Percentiles rank a stretch among this genome's conserved stretches.
phyloP scores from a whole-genome alignment of 2,329 filamentous ascomycete species.

The Colletotrichum theobromicola region DNA sequence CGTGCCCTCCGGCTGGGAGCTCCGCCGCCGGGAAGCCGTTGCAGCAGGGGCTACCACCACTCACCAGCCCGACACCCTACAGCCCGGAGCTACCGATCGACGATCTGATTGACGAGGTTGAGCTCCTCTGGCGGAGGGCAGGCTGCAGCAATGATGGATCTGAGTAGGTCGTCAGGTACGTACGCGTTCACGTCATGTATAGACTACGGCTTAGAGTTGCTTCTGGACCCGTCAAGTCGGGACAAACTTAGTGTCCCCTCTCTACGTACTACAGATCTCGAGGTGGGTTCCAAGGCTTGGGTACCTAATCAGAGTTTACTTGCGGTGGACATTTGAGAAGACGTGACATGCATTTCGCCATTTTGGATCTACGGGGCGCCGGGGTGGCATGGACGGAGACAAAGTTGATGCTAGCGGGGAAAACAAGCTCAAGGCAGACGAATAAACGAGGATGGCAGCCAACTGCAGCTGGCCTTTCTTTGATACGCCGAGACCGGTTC shows the following conservation, averaged over 20 bases:
- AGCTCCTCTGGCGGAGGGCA: slow-evolving; percentile 12
- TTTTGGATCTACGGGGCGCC: neutral
- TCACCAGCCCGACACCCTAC: neutral
- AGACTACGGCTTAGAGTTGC: neutral
- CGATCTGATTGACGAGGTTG: slow-evolving; percentile 19
- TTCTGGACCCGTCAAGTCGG: neutral
- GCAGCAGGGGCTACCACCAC: neutral
- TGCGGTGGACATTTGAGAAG: neutral
- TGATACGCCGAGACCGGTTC: neutral
- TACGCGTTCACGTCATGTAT: neutral
- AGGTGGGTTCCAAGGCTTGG: neutral
- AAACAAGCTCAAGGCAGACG: slow-evolving; percentile 11
- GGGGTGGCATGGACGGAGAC: neutral
- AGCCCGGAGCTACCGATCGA: neutral
- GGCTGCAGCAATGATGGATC: neutral
- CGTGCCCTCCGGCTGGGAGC: neutral
- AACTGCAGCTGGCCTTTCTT: neutral
- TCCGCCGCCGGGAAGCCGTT: neutral
- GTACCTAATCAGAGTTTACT: neutral
- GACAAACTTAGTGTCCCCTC: neutral
- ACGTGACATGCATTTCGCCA: neutral
- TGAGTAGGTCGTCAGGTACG: neutral
- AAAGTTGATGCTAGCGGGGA: neutral
- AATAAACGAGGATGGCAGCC: neutral
- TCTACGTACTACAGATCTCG: neutral